Evolutionary conservation across 306 rosid genomes (phyloP), one percentile per base, ranked within the genome.

Genomic region (Sechiopsis laciniata): DNA sequence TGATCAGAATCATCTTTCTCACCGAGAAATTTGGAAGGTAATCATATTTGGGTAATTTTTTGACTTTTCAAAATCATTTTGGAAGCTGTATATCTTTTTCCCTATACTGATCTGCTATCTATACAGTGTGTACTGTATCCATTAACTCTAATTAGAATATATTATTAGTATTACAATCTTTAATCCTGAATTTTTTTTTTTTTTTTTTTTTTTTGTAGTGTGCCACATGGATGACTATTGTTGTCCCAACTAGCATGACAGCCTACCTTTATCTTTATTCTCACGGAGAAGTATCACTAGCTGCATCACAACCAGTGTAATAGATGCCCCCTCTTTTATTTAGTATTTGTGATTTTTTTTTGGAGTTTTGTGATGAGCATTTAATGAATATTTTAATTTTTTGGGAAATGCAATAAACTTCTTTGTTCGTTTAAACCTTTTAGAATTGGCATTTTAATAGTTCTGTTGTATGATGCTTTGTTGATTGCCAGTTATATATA

Each of bases 231-330:
- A 88, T 95, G 99, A 95, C 99, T 62, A 82, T 95, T 73, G 77
- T 95, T 75, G 99, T 87, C 54, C 99, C 97, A 56, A 91, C 93
- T 72, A 91, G 99, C 83, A 86, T 95, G 99, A 91, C 99, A 12
- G 89, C 99, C 5, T 91, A 95, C 81, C 86, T 95, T 22, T 95
- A 89, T 87, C 99, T 95, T 73, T 95, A 95, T 80, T 95, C 99
- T 54, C 92, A 83, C 51, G 99, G 97, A 79, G 99, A 95, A 91
- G 99, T 95, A 72, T 83, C 91, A 19, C 84, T 89, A 76, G 97
- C 99, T 83, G 99, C 99, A 85, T 91, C 96, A 78, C 99, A 95
- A 95, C 99, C 99, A 84, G 99, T 95, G 99, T 91, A 95, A 95
- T 95, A 95, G 96, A 91, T 77, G 96, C 92, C 83, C 89, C 97